phyloP scores from a whole-genome alignment of 352 stramenopile genomes.

The Thraustochytrium sp. region DNA sequence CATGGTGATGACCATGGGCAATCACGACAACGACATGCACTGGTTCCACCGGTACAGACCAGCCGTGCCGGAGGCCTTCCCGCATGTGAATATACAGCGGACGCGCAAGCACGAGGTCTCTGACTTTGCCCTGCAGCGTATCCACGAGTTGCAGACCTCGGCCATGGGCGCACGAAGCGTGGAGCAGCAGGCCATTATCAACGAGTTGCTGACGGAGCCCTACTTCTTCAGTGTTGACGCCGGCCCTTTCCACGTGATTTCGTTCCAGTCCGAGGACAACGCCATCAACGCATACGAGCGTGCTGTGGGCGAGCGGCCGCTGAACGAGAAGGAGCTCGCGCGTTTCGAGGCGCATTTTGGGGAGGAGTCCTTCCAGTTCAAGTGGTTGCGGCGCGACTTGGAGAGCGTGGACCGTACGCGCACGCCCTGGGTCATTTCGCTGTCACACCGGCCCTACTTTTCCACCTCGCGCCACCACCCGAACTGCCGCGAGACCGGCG shows the following conservation, averaged over 20 bases:
- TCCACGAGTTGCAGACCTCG: neutral
- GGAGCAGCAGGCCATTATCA: conserved; percentile 15
- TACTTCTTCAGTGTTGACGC: conserved; percentile 31
- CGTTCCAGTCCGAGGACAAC: conserved; percentile 37
- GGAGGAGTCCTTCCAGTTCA: neutral
- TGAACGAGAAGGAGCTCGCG: neutral
- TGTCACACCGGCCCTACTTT: conserved; percentile 19
- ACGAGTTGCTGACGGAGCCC: neutral
- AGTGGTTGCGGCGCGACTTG: conserved; percentile 6
- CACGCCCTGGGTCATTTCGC: neutral
- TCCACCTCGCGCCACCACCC: conserved; percentile 11
- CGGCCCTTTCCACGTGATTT: conserved; percentile 25
- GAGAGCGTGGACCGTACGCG: neutral
- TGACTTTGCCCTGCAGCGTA: neutral
- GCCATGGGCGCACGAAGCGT: neutral
- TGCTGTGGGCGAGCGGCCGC: neutral
- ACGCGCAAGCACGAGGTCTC: neutral
- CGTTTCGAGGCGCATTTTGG: conserved; percentile 38
- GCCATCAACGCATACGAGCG: conserved; percentile 39
- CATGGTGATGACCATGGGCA: conserved; percentile 40
- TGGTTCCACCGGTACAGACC: conserved; percentile 37
- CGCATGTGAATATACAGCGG: neutral
- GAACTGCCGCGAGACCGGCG: neutral
- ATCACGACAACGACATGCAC: conserved; percentile 40
- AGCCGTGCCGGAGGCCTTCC: neutral